Conservation (phyloP, 2,329 filamentous ascomycete species). For the Fusarium sp. region DNA sequence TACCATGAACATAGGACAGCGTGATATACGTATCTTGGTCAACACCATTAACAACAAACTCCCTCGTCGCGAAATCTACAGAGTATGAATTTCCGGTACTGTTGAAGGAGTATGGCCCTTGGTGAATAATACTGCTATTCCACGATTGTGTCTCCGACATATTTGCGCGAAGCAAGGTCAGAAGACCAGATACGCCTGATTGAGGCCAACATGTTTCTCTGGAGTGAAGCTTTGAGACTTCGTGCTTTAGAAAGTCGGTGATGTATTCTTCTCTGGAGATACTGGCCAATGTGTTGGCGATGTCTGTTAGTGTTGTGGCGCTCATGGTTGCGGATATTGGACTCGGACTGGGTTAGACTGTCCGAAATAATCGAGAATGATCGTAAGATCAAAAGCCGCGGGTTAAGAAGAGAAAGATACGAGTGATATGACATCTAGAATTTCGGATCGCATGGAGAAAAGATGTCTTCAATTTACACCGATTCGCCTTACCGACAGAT, state of each 20-base stretch:
- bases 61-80: neutral
- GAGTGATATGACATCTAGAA: neutral
- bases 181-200: constrained; percentile 6
- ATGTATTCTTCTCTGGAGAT: neutral
- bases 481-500: neutral
- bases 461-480: neutral
- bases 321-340: neutral
- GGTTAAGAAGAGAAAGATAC: neutral
- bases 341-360: fast-evolving
- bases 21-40: constrained; percentile 11
- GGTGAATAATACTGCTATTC: neutral
- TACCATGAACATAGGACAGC: constrained; percentile 8
- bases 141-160: neutral
- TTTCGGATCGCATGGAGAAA: neutral
- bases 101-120: neutral
- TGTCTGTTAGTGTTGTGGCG: neutral
- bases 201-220: constrained; percentile 17
- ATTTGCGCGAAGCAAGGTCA: neutral
- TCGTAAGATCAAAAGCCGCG: neutral
- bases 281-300: neutral
- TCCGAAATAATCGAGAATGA: too few species aligned
- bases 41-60: constrained; percentile 11
- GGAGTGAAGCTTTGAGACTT: neutral
- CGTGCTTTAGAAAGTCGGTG: constrained; percentile 6
- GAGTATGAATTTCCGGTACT: constrained; percentile 3